Base-by-base conservation (phyloP, 1,284 basidiomycete genomes). In the Tetrapyrgos nigripes region DNA sequence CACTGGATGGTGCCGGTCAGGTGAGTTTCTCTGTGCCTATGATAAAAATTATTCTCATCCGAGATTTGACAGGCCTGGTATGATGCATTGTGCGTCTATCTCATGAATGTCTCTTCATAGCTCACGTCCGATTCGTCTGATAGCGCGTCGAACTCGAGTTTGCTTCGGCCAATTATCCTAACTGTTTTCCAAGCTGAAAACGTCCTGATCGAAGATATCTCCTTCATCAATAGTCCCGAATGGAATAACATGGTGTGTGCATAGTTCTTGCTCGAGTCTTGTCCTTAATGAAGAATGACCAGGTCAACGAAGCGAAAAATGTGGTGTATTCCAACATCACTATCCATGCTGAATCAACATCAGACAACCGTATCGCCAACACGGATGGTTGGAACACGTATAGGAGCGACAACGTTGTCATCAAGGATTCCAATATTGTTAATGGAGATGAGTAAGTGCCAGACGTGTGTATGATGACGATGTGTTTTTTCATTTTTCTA, bases 341-440 rank as follows among this genome's bases (percentile, higher is more conserved):
- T 9, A 76, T 83, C 55, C 71, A 68, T 45, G 76, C 80, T 4
- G 71, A 69, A 10, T 83, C 83, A 3, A 83, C 78, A 5, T 82
- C 79, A 3, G 73, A 71, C 13, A 73, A 82, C 59, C 62, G 59
- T 0, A 75, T 81, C 3, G 62, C 66, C 44, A 88, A 88, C 64
- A 86, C 85, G 53, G 85, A 88, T 62, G 86, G 86, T 8, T 87
- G 85, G 85, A 83, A 89, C 64, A 82, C 85, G 23, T 87, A 88
- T 67, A 79, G 84, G 50, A 84, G 82, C 35, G 79, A 83, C 57
- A 73, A 75, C 52, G 79, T 87, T 11, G 73, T 76, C 0, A 81
- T 87, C 50, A 69, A 72, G 46, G 78, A 87, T 62, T 83, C 82
- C 1, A 72, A 79, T 19, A 85, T 87, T 51, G 78, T 80, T 54